Evolutionary conservation across 176 grass and related monocot species (phyloP).

Genomic region (Musa acuminata): DNA sequence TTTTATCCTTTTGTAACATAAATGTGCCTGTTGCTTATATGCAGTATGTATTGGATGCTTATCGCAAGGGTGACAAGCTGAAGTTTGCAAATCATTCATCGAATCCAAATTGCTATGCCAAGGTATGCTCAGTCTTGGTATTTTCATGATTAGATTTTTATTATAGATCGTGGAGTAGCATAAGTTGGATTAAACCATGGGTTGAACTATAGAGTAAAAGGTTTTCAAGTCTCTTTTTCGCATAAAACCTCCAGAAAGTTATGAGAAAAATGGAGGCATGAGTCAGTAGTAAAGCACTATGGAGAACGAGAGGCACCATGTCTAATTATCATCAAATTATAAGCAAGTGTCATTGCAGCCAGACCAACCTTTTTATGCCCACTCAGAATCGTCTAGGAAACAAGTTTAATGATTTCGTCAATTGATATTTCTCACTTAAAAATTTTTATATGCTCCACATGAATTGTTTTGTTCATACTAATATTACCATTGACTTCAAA

Average conservation of each 20-base stretch:
- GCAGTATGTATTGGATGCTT: constrained; percentile 94
- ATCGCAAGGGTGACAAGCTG: constrained; percentile 89
- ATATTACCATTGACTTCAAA: too few species aligned
- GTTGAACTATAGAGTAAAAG: background rate
- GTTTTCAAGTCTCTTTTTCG: background rate
- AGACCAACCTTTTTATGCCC: too few species aligned
- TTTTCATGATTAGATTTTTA: background rate
- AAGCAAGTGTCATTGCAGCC: too few species aligned
- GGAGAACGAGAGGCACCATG: background rate
- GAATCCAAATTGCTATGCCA: constrained; percentile 90
- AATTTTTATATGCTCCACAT: background rate
- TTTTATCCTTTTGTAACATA: background rate
- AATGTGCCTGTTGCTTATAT: constrained; percentile 18
- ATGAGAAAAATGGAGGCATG: background rate
- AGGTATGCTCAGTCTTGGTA: constrained; percentile 33
- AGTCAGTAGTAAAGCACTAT: background rate
- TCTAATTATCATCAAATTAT: background rate
- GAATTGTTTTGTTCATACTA: too few species aligned
- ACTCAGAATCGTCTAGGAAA: too few species aligned
- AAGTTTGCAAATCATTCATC: constrained; percentile 98
- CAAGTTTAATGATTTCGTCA: too few species aligned
- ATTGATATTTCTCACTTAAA: too few species aligned
- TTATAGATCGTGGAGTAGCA: background rate
- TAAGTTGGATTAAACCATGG: background rate
- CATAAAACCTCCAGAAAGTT: background rate